phyloP scores from a whole-genome alignment of 208 protist genomes.

The Jaenimonas drosophilae region DNA sequence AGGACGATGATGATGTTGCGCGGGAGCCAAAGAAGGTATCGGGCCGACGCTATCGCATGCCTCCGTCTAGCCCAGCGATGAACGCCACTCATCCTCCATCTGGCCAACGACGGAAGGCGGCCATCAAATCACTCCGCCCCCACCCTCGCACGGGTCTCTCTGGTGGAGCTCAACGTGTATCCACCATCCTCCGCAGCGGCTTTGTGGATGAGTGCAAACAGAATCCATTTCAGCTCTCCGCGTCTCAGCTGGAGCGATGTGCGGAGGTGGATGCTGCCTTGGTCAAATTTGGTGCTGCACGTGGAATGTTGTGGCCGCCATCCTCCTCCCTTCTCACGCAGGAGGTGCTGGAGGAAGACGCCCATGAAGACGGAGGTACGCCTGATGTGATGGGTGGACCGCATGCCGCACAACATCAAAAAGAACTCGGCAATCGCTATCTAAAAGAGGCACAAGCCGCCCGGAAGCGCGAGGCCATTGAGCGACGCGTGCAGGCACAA shows the following conservation, averaged over 20 bases:
- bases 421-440: conserved; percentile 1
- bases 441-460: neutral
- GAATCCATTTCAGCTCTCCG: conserved; percentile 1
- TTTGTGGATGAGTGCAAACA: neutral
- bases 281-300: neutral
- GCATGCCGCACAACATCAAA: neutral
- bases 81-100: too few relatives aligned
- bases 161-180: neutral
- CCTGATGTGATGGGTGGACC: neutral
- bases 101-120: too few relatives aligned
- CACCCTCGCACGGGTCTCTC: neutral
- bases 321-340: too few relatives aligned
- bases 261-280: neutral
- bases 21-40: too few relatives aligned
- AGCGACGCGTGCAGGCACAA: neutral
- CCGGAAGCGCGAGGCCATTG: neutral
- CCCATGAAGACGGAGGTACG: too few relatives aligned
- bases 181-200: neutral
- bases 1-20: too few relatives aligned
- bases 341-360: too few relatives aligned
- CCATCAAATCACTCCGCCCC: too few relatives aligned
- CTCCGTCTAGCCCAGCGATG: too few relatives aligned
- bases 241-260: neutral
- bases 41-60: too few relatives aligned
- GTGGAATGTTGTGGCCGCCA: neutral